Base-by-base conservation (phyloP, 805 yeast species). In the Grigorovia jiainica region DNA sequence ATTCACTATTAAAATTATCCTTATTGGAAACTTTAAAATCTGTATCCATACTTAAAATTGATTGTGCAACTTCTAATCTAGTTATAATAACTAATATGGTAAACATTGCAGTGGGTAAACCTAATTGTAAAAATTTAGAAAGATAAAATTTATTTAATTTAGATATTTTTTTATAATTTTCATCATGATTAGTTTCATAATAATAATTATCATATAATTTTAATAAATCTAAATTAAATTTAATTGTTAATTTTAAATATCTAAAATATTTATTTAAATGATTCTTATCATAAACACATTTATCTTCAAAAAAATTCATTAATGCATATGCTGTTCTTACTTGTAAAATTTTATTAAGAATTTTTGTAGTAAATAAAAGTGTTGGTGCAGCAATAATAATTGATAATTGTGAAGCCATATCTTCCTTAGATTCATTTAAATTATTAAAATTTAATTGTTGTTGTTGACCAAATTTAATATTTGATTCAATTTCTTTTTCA, bases 291-390 rank as follows among this genome's bases (percentile, higher is more conserved):
- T 16, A 18, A 9, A 20, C 17, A 20, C 38, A 38, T 19, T 43
- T 16, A 16, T 44, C 38, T 43, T 60, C 64, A 36, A 56, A 58
- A 47, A 58, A 54, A 18, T 54, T 41, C 40, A 57, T 45, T n/a
- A 58, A 20, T 2, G 63, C 55, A 42, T 51, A 47, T 1, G 58
- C 47, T 2, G 55, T 49, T 41, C 63, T 51, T 11, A 57, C 44
- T 36, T 55, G 35, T 25, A 55, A 41, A 30, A 52, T 36, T 21
- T 46, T 46, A 34, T 57, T 52, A 44, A 58, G 41, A 21, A 52
- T 42, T n/a, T 53, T 45, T n/a, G 52, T 48, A 16, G 57, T 56
- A 37, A 57, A 47, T 5, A 49, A 41, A 9, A 47, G 40, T 1
- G 58, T 43, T 30, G 42, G 45, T 38, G 37, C 39, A 8, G 51